Conservation (phyloP, 345 rosid species). For the Toxicodendron radicans region DNA sequence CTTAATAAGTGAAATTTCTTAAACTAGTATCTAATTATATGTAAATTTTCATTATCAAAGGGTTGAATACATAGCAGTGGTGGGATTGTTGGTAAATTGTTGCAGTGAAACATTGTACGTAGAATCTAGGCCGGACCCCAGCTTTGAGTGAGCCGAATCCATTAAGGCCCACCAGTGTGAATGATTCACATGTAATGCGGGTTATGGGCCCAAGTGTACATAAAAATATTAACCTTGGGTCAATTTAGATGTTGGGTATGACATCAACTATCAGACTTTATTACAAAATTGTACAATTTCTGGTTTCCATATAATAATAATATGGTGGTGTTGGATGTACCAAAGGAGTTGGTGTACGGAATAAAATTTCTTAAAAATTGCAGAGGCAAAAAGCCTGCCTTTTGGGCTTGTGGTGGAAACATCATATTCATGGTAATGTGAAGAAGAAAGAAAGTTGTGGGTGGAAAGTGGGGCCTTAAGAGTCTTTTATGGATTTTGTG, state of each 20-base stretch:
- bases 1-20: too few relatives aligned
- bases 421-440: neutral
- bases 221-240: constrained; percentile 22
- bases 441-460: neutral
- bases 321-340: neutral
- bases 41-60: too few relatives aligned
- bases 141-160: constrained; percentile 16
- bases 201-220: constrained; percentile 18
- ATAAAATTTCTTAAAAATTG: constrained; percentile 1
- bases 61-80: neutral
- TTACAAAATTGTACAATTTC: neutral
- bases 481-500: constrained; percentile 14
- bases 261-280: neutral
- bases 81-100: neutral
- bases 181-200: constrained; percentile 29
- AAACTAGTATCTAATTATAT: too few relatives aligned
- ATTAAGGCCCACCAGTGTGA: constrained; percentile 18
- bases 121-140: constrained; percentile 26
- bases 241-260: constrained; percentile 16
- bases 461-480: constrained; percentile 14
- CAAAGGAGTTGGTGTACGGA: constrained; percentile 27
- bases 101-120: constrained; percentile 7
- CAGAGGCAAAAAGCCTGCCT: constrained; percentile 12
- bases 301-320: neutral
- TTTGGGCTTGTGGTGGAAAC: constrained; percentile 38